Percentiles rank a stretch among this genome's conserved stretches.
phyloP scores from a whole-genome alignment of 305 asterid genomes.

The Stenogyne calaminthoides region DNA sequence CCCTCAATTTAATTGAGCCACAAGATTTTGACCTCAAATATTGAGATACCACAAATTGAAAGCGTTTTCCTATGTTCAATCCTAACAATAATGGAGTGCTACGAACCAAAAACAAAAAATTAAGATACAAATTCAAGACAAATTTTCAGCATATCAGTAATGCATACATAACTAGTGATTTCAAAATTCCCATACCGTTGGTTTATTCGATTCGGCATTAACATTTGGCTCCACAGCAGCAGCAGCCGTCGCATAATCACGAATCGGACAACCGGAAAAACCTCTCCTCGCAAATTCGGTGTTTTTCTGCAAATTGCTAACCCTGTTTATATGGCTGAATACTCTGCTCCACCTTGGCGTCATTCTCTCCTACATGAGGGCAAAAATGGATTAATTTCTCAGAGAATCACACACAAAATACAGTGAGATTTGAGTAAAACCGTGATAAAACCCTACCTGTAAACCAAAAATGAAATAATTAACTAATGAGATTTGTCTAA shows the following conservation, averaged over 20 bases:
- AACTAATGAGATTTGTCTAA: not conserved
- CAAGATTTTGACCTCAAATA: not conserved
- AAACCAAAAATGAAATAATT: not conserved
- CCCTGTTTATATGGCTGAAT: conserved; percentile 43
- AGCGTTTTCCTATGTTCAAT: not conserved
- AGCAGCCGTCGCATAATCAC: conserved; percentile 57
- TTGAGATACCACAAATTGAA: not conserved
- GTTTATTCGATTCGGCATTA: conserved; percentile 30
- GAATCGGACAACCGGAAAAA: conserved; percentile 35
- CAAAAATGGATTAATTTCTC: not conserved
- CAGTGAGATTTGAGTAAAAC: not conserved
- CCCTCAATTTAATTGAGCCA: not conserved
- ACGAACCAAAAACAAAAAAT: not conserved
- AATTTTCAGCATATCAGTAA: not conserved
- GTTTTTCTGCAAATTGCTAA: conserved; percentile 35
- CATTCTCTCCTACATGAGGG: conserved; percentile 38
- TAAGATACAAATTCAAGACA: not conserved
- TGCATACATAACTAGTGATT: not conserved
- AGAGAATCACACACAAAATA: not conserved
- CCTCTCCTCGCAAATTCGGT: conserved; percentile 35
- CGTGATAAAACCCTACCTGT: conserved; percentile 14
- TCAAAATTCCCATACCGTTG: conserved; percentile 39
- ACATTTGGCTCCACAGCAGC: conserved; percentile 47
- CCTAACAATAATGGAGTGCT: not conserved
- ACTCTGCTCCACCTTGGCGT: conserved; percentile 67